phyloP scores from a whole-genome alignment of 225 moss, liverwort and hornwort genomes.

The Marchantia polymorpha region DNA sequence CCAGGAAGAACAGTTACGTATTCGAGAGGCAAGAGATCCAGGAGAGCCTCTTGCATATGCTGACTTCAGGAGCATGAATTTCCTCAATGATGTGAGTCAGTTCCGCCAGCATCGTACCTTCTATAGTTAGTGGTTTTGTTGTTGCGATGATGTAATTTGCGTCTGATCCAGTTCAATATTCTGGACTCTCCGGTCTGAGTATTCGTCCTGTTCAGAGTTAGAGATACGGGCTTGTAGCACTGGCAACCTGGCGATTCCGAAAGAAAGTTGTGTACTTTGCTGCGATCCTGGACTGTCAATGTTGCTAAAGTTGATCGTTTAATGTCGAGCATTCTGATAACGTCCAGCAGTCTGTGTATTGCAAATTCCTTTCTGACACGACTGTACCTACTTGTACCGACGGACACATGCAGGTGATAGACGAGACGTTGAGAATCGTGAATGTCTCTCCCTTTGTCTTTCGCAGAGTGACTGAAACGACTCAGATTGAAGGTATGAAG shows the following conservation, averaged over 20 bases:
- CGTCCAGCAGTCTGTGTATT: not conserved
- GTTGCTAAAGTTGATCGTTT: not conserved
- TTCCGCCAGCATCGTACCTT: not conserved
- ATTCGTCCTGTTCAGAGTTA: not conserved
- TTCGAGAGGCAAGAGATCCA: constrained; percentile 21
- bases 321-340: not conserved
- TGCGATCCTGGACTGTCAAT: not conserved
- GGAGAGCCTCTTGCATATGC: constrained; percentile 24
- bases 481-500: constrained; percentile 20
- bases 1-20: constrained; percentile 21
- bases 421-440: constrained; percentile 36
- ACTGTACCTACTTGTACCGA: not conserved
- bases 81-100: constrained; percentile 11
- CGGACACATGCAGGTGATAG: constrained; percentile 23
- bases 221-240: not conserved
- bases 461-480: constrained; percentile 12
- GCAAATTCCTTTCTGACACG: not conserved
- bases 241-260: not conserved
- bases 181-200: not conserved
- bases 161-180: not conserved
- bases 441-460: constrained; percentile 33
- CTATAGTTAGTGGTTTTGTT: not conserved
- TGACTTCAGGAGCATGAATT: constrained; percentile 28
- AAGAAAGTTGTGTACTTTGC: too few relatives aligned
- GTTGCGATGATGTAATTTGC: not conserved